phyloP scores from a whole-genome alignment of 192 early-diverging fungal species.

The Irineochytrium annulatum region DNA sequence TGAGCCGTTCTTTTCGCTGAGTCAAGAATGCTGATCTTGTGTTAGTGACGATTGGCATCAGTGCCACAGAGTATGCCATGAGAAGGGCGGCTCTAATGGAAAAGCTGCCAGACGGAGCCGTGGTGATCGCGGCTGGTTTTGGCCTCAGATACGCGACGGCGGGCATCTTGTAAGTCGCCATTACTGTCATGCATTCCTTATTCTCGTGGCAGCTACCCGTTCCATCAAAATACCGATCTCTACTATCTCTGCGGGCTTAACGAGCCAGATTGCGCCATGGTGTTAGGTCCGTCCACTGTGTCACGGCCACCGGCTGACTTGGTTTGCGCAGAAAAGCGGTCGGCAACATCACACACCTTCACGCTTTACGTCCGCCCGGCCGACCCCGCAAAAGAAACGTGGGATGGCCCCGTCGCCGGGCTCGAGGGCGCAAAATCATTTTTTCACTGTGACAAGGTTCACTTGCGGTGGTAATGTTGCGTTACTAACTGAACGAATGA shows the following conservation, averaged over 20 bases:
- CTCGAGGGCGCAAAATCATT: conserved; percentile 66
- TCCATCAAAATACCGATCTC: conserved; percentile 90
- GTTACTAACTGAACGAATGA: not conserved
- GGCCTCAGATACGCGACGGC: conserved; percentile 79
- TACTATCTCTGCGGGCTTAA: conserved; percentile 88
- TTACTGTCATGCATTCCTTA: not conserved
- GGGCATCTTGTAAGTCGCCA: conserved; percentile 84
- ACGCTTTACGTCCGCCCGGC: conserved; percentile 84
- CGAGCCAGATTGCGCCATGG: conserved; percentile 74
- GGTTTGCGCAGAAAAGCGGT: conserved; percentile 22
- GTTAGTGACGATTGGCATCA: conserved; percentile 73
- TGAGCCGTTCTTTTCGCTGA: conserved; percentile 24
- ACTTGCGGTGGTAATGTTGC: not conserved
- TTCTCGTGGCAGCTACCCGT: conserved; percentile 62
- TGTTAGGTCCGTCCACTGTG: conserved; percentile 21
- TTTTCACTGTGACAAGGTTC: conserved; percentile 83
- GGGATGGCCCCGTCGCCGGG: conserved; percentile 90
- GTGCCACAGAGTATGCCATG: conserved; percentile 68
- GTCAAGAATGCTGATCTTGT: not conserved
- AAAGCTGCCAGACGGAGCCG: conserved; percentile 49
- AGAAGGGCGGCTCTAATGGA: conserved; percentile 65
- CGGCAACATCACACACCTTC: conserved; percentile 79
- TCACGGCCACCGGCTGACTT: not conserved
- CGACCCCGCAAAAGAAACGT: conserved; percentile 70
- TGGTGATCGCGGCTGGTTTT: conserved; percentile 66